Conservation (phyloP, 305 asterid genomes). For the Solanum hybrid region DNA sequence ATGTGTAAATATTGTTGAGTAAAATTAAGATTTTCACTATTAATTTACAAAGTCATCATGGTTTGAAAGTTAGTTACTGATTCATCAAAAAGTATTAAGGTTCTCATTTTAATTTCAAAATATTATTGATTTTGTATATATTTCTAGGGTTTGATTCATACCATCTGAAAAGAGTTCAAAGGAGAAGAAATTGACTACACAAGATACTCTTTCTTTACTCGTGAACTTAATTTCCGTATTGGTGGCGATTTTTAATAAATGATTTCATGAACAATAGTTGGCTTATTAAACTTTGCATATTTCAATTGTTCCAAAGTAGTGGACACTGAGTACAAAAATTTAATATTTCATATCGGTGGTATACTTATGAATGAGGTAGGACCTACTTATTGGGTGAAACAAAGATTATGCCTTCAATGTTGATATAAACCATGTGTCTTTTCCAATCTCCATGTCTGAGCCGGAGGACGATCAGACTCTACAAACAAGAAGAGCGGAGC, state of each 20-base stretch:
- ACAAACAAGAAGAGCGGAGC: background rate
- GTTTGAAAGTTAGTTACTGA: background rate
- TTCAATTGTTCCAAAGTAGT: background rate
- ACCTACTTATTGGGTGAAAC: background rate
- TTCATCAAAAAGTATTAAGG: too few species aligned
- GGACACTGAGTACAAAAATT: background rate
- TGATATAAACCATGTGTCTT: background rate
- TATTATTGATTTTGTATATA: background rate
- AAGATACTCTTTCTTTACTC: background rate
- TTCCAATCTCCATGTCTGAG: background rate
- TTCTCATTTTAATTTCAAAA: background rate
- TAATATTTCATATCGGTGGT: background rate
- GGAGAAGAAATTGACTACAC: background rate
- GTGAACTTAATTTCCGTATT: background rate
- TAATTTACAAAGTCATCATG: background rate
- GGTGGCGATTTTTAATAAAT: background rate
- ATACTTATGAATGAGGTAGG: background rate
- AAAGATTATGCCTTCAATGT: background rate
- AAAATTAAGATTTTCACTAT: too few species aligned
- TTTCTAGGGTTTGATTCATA: background rate
- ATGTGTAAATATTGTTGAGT: background rate
- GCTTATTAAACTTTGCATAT: background rate
- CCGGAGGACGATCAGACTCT: background rate
- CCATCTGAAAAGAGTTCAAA: background rate
- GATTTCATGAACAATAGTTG: background rate